These are phyloP conservation scores for Ophiobolus disseminans DNA, from an alignment of 2,329 filamentous ascomycete species.

Conservation along the genomic window DNA sequence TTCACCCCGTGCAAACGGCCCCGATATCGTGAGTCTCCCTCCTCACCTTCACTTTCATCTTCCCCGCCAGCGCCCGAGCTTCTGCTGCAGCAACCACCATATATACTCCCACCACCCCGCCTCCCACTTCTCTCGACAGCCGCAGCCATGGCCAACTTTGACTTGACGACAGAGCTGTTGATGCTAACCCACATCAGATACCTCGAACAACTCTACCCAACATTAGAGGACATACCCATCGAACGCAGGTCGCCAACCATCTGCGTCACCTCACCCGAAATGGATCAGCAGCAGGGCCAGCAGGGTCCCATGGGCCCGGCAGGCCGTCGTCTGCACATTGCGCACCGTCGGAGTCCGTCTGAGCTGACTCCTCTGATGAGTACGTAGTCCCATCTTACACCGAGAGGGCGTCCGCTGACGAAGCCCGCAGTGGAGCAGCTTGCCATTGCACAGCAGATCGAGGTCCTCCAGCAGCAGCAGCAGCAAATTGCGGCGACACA, in stretches of 20 bases:
- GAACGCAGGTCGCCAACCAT: constrained; percentile 29
- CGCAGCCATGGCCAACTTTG: constrained; percentile 11
- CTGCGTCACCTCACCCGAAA: constrained; percentile 36
- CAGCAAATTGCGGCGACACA: constrained; percentile 96
- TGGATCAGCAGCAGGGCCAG: constrained; percentile 61
- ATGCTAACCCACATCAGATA: constrained; percentile 37
- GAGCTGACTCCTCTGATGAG: constrained; percentile 98
- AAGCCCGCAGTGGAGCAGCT: constrained; percentile 83
- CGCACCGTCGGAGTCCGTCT: constrained; percentile 94
- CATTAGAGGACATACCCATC: constrained; percentile 9
- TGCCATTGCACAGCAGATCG: constrained; percentile 97
- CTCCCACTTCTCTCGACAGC: constrained; percentile 16
- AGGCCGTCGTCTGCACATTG: constrained; percentile 93
- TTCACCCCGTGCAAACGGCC: constrained; percentile 28
- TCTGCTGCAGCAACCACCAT: constrained; percentile 19
- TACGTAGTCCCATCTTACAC: constrained; percentile 63
- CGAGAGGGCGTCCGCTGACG: constrained; percentile 30
- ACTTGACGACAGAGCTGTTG: background rate
- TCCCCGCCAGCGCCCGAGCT: constrained; percentile 35
- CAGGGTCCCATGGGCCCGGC: constrained; percentile 70
- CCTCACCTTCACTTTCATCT: constrained; percentile 1
- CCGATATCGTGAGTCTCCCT: constrained; percentile 38
- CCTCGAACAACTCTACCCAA: constrained; percentile 23
- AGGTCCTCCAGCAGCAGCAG: constrained; percentile 95
- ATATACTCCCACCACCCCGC: constrained; percentile 11